phyloP scores from a whole-genome alignment of 2,329 filamentous ascomycete species.

The Chaetomiaceae sp. region DNA sequence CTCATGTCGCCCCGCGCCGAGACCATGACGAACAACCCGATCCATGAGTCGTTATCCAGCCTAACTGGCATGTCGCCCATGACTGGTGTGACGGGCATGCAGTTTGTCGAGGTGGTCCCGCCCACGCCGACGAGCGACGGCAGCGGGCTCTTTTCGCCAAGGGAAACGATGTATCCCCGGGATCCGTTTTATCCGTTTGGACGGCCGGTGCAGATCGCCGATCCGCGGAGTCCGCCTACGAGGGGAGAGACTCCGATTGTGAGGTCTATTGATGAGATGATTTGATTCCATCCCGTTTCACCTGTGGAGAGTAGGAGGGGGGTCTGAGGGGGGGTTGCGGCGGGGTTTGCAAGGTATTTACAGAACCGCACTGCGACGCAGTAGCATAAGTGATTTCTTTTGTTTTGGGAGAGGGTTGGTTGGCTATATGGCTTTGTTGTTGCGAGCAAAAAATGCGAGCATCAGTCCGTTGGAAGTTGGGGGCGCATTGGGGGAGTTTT shows the following conservation, averaged over 20 bases:
- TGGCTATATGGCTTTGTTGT: not conserved
- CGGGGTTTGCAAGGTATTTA: no score
- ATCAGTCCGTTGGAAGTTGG: not conserved
- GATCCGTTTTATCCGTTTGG: slow-evolving; percentile 51
- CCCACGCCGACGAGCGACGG: slow-evolving; percentile 49
- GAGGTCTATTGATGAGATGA: slow-evolving; percentile 71
- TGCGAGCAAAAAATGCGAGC: not conserved
- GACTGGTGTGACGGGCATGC: slow-evolving; percentile 46
- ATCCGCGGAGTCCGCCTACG: slow-evolving; percentile 71
- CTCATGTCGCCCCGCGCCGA: slow-evolving; percentile 68
- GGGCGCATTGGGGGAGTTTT: not conserved
- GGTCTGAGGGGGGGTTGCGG: no score
- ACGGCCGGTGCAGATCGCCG: slow-evolving; percentile 48
- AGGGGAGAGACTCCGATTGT: slow-evolving; percentile 71
- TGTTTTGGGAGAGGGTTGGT: not conserved
- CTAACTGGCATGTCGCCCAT: slow-evolving; percentile 46
- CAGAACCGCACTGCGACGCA: no score
- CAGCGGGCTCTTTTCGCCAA: slow-evolving; percentile 53
- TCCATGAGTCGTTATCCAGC: slow-evolving; percentile 46
- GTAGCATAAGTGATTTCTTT: not conserved
- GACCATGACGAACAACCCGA: slow-evolving; percentile 66
- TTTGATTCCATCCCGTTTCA: slow-evolving; percentile 43
- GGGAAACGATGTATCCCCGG: slow-evolving; percentile 48
- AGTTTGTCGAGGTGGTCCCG: slow-evolving; percentile 49
- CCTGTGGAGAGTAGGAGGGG: no score